These are phyloP conservation scores for Hymenoscyphus albidus DNA, from an alignment of 2,329 filamentous ascomycete genomes.

Conservation along the genomic window DNA sequence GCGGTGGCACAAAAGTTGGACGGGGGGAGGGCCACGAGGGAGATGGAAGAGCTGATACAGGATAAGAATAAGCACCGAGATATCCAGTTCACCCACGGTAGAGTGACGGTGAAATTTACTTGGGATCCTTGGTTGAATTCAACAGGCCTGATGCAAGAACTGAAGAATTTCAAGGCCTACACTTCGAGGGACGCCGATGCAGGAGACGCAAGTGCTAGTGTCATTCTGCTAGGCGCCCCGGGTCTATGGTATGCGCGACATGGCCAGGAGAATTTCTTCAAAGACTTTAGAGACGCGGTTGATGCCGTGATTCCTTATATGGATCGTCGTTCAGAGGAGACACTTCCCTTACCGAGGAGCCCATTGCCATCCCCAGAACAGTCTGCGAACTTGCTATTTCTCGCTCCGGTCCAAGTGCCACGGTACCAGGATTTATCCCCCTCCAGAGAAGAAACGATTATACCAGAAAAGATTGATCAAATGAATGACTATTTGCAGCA, in stretches of 20 bases:
- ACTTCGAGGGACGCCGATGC: slow-evolving; percentile 19
- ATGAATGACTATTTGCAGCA: slow-evolving; percentile 51
- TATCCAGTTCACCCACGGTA: slow-evolving; percentile 42
- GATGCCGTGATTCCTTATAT: slow-evolving; percentile 42
- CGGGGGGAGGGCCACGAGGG: slow-evolving; percentile 36
- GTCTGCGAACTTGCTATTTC: slow-evolving; percentile 30
- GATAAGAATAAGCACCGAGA: slow-evolving; percentile 41
- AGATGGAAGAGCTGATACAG: slow-evolving; percentile 36
- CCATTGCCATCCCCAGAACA: slow-evolving; percentile 21
- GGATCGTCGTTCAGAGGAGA: slow-evolving; percentile 32
- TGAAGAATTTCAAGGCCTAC: slow-evolving; percentile 38
- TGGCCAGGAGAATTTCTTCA: slow-evolving; percentile 43
- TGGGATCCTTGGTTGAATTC: slow-evolving; percentile 63
- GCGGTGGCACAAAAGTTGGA: slow-evolving; percentile 49
- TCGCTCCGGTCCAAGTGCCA: slow-evolving; percentile 36
- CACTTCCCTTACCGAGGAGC: slow-evolving; percentile 16
- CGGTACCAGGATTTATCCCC: slow-evolving; percentile 31
- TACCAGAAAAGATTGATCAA: slow-evolving; percentile 44
- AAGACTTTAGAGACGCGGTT: slow-evolving; percentile 45
- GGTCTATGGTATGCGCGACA: slow-evolving; percentile 54
- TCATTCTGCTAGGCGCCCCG: slow-evolving; percentile 50
- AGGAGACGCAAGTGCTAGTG: slow-evolving; percentile 37
- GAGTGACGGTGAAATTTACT: slow-evolving; percentile 51
- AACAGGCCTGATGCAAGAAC: slow-evolving; percentile 40
- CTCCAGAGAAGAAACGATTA: slow-evolving; percentile 41